Evolutionary conservation across 192 early-diverging fungal genomes (phyloP).

Genomic region (Dissophora ornata): DNA sequence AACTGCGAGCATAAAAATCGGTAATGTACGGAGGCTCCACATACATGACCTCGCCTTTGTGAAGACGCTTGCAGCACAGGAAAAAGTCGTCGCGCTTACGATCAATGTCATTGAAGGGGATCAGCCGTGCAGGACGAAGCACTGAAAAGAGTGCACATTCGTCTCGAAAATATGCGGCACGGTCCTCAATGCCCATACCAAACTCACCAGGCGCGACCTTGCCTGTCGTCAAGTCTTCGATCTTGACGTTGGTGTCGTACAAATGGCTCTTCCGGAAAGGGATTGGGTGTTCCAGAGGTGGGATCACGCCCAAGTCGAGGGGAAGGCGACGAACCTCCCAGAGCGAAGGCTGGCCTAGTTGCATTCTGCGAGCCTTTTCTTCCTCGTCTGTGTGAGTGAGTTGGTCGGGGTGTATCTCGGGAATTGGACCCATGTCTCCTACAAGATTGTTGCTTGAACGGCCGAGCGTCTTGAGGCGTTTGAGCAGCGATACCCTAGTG

Average conservation of each 20-base stretch:
- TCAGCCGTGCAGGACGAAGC: slow-evolving; percentile 24
- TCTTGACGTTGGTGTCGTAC: slow-evolving; percentile 32
- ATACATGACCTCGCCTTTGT: slow-evolving; percentile 27
- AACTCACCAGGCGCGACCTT: slow-evolving; percentile 33
- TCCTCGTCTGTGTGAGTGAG: slow-evolving; percentile 25
- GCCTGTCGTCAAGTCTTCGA: slow-evolving; percentile 26
- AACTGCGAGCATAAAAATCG: slow-evolving; percentile 43
- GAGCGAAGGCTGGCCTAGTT: slow-evolving; percentile 30
- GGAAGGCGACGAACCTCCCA: slow-evolving; percentile 46
- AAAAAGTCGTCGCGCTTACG: slow-evolving; percentile 38
- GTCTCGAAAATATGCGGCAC: slow-evolving; percentile 28
- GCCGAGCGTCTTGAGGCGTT: slow-evolving; percentile 20
- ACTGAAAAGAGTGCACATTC: slow-evolving; percentile 37
- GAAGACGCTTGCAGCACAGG: slow-evolving; percentile 23
- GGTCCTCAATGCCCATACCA: slow-evolving; percentile 49
- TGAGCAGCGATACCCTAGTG: slow-evolving; percentile 17
- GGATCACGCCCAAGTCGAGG: slow-evolving; percentile 31
- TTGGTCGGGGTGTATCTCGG: slow-evolving; percentile 43
- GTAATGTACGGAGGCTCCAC: slow-evolving; percentile 38
- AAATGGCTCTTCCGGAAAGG: slow-evolving; percentile 37
- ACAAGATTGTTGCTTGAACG: slow-evolving; percentile 2
- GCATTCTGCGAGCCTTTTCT: slow-evolving; percentile 28
- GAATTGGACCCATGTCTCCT: slow-evolving; percentile 5
- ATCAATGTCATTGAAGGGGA: slow-evolving; percentile 26
- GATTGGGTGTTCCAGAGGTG: slow-evolving; percentile 41